These are phyloP conservation scores for Diaporthe sp. DNA, from an alignment of 2,329 filamentous ascomycete genomes.

Conservation along the genomic window DNA sequence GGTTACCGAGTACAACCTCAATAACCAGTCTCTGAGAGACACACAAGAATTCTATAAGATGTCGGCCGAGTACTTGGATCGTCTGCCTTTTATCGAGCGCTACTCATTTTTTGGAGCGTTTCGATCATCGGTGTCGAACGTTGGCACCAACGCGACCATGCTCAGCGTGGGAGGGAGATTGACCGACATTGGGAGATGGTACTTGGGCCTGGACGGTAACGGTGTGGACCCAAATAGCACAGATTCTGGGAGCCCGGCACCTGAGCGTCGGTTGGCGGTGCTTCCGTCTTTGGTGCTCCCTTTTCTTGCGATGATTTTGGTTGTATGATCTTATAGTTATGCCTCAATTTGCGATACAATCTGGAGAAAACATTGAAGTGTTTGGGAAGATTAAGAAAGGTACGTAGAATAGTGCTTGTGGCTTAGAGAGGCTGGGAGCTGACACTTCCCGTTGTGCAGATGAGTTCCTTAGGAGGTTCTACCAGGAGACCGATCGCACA, in stretches of 20 bases:
- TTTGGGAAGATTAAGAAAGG: background rate
- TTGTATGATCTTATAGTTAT: background rate
- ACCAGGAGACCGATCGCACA: background rate
- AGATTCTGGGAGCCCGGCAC: background rate
- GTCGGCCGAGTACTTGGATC: constrained; percentile 77
- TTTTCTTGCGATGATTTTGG: background rate
- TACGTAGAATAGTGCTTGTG: background rate
- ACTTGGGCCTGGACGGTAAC: constrained; percentile 71
- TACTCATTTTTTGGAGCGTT: constrained; percentile 87
- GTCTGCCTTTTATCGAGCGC: constrained; percentile 70
- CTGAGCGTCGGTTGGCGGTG: background rate
- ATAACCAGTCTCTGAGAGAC: constrained; percentile 66
- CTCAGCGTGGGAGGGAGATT: constrained; percentile 76
- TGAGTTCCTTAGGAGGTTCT: background rate
- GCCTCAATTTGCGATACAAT: background rate
- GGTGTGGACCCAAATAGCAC: constrained; percentile 55
- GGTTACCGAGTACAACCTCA: constrained; percentile 83
- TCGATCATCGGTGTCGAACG: constrained; percentile 77
- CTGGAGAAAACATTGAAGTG: background rate
- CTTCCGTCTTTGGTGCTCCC: background rate
- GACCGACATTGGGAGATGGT: constrained; percentile 84
- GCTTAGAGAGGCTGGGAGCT: background rate
- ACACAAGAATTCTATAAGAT: constrained; percentile 79
- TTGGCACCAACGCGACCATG: constrained; percentile 81
- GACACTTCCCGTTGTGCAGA: background rate